A percentile compares a stretch with the other conserved stretches of the same genome.
Conservation (phyloP, 371 early-diverging fungal species). For the Mortierella sp. region DNA sequence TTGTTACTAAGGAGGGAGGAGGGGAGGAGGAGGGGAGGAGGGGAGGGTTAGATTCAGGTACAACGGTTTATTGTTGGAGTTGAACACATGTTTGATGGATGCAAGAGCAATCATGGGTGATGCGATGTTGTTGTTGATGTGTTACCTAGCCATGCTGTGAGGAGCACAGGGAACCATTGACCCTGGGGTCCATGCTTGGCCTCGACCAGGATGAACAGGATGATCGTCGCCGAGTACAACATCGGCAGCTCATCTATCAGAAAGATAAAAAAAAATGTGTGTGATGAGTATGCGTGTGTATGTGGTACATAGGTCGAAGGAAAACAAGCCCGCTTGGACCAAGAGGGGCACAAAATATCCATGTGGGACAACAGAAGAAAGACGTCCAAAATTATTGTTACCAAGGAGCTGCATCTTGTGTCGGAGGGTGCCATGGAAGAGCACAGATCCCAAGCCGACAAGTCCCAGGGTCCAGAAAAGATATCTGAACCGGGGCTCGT, state of each 20-base stretch:
- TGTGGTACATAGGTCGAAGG: neutral
- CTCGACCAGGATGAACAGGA: constrained; percentile 42
- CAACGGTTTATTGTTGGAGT: neutral
- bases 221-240: constrained; percentile 51
- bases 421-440: constrained; percentile 50
- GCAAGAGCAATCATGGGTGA: neutral
- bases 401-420: constrained; percentile 57
- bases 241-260: constrained; percentile 44
- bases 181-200: constrained; percentile 44
- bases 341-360: too few relatives aligned
- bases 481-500: constrained; percentile 23
- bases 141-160: constrained; percentile 47
- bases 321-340: neutral
- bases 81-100: neutral
- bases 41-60: neutral
- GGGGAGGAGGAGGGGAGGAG: neutral
- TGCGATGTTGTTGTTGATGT: neutral
- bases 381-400: too few relatives aligned
- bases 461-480: constrained; percentile 24
- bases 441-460: constrained; percentile 42
- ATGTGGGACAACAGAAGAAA: too few relatives aligned
- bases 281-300: too few relatives aligned
- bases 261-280: neutral
- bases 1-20: constrained; percentile 14
- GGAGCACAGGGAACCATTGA: constrained; percentile 32